phyloP scores from a whole-genome alignment of 768 basidiomycete species.

The Tricholoma saponaceum region DNA sequence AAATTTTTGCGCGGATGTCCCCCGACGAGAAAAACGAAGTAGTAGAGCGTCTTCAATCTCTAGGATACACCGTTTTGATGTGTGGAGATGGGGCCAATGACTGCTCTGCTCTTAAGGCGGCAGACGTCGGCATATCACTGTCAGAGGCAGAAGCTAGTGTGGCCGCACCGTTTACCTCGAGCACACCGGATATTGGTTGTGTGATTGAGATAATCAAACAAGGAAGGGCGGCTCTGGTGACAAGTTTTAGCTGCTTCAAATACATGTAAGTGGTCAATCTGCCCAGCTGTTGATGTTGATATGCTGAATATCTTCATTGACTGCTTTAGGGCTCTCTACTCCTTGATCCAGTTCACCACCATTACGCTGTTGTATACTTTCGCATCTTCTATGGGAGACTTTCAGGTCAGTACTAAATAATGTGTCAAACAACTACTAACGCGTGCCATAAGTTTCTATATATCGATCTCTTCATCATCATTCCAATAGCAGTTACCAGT shows the following conservation, averaged over 20 bases:
- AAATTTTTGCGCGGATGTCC: constrained; percentile 98
- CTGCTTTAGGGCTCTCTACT: constrained; percentile 85
- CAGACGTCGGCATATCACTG: constrained; percentile 94
- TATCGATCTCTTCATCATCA: constrained; percentile 97
- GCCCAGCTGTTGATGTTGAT: not conserved
- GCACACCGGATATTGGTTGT: constrained; percentile 91
- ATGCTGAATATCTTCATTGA: not conserved
- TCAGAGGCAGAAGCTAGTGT: constrained; percentile 99
- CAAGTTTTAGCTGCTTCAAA: constrained; percentile 99
- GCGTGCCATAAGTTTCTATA: constrained; percentile 71
- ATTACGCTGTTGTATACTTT: constrained; percentile 95
- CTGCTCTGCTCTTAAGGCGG: constrained; percentile 96
- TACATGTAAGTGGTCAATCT: constrained; percentile 75
- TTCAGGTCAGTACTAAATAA: constrained; percentile 59
- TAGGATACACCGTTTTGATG: constrained; percentile 97
- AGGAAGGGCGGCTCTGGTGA: constrained; percentile 92
- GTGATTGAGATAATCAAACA: constrained; percentile 97
- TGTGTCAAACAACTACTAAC: constrained; percentile 5
- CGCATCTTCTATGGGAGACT: constrained; percentile 93
- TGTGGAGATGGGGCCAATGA: constrained; percentile 99
- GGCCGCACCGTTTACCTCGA: constrained; percentile 95
- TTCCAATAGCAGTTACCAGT: constrained; percentile 96
- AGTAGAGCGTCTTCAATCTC: constrained; percentile 85
- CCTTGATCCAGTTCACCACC: constrained; percentile 98
- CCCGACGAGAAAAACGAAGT: constrained; percentile 99